Percentiles rank a stretch among this genome's conserved stretches.
Conservation (phyloP, 2,329 filamentous ascomycete genomes). For the Venturia pyrina region DNA sequence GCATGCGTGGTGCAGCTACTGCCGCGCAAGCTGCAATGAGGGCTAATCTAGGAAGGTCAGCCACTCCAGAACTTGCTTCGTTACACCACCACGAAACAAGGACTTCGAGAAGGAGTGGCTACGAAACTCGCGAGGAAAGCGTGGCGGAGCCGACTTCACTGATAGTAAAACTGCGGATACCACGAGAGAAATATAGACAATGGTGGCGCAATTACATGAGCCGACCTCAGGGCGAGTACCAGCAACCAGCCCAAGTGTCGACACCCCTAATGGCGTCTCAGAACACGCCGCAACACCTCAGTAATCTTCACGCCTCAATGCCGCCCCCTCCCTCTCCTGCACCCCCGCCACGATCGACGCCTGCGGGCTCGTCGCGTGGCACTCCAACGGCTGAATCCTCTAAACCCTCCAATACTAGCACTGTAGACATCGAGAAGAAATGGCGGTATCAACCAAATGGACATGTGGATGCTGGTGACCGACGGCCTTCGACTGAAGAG, state of each 20-base stretch:
- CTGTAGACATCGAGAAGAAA: slow-evolving; percentile 21
- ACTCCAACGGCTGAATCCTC: slow-evolving; percentile 10
- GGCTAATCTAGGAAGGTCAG: slow-evolving; percentile 65
- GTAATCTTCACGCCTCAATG: slow-evolving; percentile 30
- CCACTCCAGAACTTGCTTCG: slow-evolving; percentile 66
- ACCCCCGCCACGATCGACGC: slow-evolving; percentile 26
- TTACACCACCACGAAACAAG: slow-evolving; percentile 64
- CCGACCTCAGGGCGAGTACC: slow-evolving; percentile 24
- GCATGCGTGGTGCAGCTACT: slow-evolving; percentile 79
- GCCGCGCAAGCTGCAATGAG: slow-evolving; percentile 80
- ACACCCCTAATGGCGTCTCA: slow-evolving; percentile 37
- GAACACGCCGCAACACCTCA: slow-evolving; percentile 34
- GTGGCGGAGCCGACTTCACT: slow-evolving; percentile 55
- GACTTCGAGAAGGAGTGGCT: slow-evolving; percentile 46
- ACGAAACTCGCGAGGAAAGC: slow-evolving; percentile 68
- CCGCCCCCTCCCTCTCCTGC: slow-evolving; percentile 41
- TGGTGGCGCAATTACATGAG: slow-evolving; percentile 47
- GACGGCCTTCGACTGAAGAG: slow-evolving; percentile 38
- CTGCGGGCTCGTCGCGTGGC: slow-evolving; percentile 17
- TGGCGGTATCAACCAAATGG: slow-evolving; percentile 37
- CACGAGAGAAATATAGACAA: slow-evolving; percentile 60
- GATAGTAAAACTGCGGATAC: slow-evolving; percentile 66
- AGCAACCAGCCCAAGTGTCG: slow-evolving; percentile 19
- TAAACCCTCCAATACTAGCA: slow-evolving; percentile 27
- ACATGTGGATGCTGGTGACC: slow-evolving; percentile 55